These are phyloP conservation scores for Daldinia sp. DNA, from an alignment of 2,329 filamentous ascomycete species.

Conservation along the genomic window DNA sequence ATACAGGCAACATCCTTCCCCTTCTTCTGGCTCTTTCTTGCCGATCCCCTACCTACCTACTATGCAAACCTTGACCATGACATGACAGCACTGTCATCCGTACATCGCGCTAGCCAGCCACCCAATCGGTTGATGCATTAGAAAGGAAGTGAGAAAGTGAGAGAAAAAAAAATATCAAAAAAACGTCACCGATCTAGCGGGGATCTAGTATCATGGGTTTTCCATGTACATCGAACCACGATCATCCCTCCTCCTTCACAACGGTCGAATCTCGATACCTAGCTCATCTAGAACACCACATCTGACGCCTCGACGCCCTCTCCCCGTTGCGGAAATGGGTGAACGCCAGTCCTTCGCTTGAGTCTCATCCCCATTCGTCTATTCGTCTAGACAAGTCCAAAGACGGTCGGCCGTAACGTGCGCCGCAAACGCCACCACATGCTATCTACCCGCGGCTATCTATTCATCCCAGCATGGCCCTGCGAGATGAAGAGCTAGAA, in stretches of 20 bases:
- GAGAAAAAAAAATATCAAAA: neutral
- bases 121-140: conserved; percentile 2
- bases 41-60: conserved; percentile 12
- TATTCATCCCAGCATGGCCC: neutral
- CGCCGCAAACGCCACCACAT: conserved; percentile 16
- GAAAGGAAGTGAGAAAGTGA: neutral
- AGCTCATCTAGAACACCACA: neutral
- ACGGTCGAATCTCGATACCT: neutral
- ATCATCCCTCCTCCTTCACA: conserved; percentile 11
- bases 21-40: conserved; percentile 10
- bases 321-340: conserved; percentile 3
- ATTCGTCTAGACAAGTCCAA: conserved; percentile 11
- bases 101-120: conserved; percentile 2
- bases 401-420: conserved; percentile 8
- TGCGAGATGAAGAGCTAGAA: neutral
- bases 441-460: neutral
- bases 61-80: conserved; percentile 11
- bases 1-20: conserved; percentile 18
- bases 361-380: conserved; percentile 1
- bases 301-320: neutral
- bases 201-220: neutral
- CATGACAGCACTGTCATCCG: conserved; percentile 21
- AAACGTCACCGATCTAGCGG: conserved; percentile 15
- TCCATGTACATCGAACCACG: conserved; percentile 3
- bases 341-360: neutral